Evolutionary conservation across 768 basidiomycete species (phyloP).

Genomic region (Cystobasidium tubakii): DNA sequence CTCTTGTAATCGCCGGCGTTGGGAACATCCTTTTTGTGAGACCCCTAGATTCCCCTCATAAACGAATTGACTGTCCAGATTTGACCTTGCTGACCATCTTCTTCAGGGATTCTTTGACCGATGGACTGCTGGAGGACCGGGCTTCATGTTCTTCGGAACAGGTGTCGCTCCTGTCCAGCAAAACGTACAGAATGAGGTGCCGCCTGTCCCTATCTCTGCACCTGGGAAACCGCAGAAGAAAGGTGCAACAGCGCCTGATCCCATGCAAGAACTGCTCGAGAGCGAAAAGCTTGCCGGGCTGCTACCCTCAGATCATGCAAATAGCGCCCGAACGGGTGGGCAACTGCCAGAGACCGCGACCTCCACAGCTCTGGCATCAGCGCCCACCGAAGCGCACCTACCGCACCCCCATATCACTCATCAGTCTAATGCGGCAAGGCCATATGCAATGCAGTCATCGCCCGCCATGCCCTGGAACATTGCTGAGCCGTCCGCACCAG

Average conservation of each 20-base stretch:
- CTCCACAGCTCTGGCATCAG: no score
- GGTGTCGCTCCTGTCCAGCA: background rate
- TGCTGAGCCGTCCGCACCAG: no score
- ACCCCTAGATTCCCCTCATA: background rate
- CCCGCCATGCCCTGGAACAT: no score
- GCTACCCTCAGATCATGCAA: background rate
- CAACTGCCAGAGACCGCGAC: no score
- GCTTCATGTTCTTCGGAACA: conserved; percentile 8
- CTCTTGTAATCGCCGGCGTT: background rate
- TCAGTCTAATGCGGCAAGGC: no score
- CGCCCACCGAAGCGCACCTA: no score
- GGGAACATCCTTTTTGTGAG: conserved; percentile 26
- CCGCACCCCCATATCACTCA: no score
- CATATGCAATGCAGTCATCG: no score
- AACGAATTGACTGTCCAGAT: background rate
- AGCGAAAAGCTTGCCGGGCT: background rate
- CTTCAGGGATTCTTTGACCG: background rate
- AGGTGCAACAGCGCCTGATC: background rate
- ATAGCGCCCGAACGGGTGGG: no score
- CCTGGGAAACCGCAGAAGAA: background rate
- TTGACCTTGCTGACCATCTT: background rate
- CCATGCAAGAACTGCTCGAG: background rate
- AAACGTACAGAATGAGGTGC: background rate
- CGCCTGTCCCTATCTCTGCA: background rate
- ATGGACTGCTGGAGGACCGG: background rate